Evolutionary conservation across 1,284 basidiomycete genomes (phyloP), one percentile per base, ranked within the genome.

Genomic region (Agroathelia rolfsii): DNA sequence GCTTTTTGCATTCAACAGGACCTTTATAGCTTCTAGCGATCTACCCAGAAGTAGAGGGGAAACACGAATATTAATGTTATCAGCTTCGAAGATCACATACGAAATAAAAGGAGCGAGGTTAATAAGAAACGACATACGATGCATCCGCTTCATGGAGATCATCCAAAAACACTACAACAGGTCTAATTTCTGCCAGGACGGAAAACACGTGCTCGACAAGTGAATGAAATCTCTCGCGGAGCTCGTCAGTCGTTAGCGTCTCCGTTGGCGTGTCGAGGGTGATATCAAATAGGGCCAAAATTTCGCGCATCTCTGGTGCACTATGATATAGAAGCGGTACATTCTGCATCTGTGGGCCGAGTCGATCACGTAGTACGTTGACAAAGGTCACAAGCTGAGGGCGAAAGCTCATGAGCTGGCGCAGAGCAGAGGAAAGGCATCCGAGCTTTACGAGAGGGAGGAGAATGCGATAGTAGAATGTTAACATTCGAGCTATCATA

Each of bases 141-240:
- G 74, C 69, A 44, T 79, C 73, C 6, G 78, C 77, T 46, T 79
- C 76, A 41, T 82, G 78, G 9, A 81, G 50, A 49, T 81, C 77
- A 47, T 82, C 78, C 30, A 81, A 56, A 44, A 80, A 79, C 28
- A 82, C 51, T 0, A 75, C 76, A 42, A 80, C 73, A 20, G 77
- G 50, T 19, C 76, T 61, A 3, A 73, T 78, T 45, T 80, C 75
- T 2, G 77, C 69, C 23, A 81, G 66, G 11, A 78, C 71, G 3
- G 66, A 55, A 41, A 81, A 78, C 21, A 80, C 76, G 43, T 68
- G 73, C 50, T 77, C 74, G 3, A 80, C 72, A 22, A 81, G 52
- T 10, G 67, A 69, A 44, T 80, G 74, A 43, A 82, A 82, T 18
- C 78, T 58, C 10, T 74, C 73, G 10, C 76, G 64, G 12, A 78